Evolutionary conservation across 2,329 filamentous ascomycete genomes (phyloP).

Genomic region (Stromatinia cepivora): DNA sequence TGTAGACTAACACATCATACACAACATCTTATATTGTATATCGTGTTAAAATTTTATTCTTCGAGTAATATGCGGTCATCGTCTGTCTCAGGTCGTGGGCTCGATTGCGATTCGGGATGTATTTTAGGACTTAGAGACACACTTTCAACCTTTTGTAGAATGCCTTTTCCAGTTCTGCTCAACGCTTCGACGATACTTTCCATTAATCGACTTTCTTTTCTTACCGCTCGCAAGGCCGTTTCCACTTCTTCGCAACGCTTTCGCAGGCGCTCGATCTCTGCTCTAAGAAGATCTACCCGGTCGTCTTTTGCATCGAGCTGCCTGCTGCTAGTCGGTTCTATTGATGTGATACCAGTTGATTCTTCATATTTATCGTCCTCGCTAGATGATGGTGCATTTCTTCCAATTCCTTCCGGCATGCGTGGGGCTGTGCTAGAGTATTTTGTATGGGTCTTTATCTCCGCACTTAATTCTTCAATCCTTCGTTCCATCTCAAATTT

Average conservation of each 20-base stretch:
- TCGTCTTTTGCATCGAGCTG: constrained; percentile 20
- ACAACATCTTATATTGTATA: background rate
- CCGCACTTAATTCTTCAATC: constrained; percentile 32
- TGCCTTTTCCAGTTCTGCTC: constrained; percentile 28
- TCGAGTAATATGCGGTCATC: background rate
- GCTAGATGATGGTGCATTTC: background rate
- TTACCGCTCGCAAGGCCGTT: constrained; percentile 31
- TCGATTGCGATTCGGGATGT: background rate
- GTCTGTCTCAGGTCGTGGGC: background rate
- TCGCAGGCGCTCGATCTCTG: constrained; percentile 35
- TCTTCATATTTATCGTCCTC: constrained; percentile 27
- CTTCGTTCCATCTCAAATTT: constrained; percentile 37
- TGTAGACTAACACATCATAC: background rate
- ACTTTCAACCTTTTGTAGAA: constrained; percentile 19
- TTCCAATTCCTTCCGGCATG: background rate
- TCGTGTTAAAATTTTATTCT: background rate
- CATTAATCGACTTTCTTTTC: constrained; percentile 36
- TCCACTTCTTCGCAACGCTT: constrained; percentile 36
- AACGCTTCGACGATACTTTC: constrained; percentile 34
- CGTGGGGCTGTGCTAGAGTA: background rate
- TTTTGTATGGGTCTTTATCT: constrained; percentile 2
- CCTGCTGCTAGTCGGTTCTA: constrained; percentile 4
- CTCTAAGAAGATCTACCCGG: constrained; percentile 28
- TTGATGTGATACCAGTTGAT: constrained; percentile 11
- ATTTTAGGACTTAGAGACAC: constrained; percentile 7